Evolutionary conservation across 2,329 filamentous ascomycete genomes (phyloP).

Genomic region (Cyphellophora europaea): DNA sequence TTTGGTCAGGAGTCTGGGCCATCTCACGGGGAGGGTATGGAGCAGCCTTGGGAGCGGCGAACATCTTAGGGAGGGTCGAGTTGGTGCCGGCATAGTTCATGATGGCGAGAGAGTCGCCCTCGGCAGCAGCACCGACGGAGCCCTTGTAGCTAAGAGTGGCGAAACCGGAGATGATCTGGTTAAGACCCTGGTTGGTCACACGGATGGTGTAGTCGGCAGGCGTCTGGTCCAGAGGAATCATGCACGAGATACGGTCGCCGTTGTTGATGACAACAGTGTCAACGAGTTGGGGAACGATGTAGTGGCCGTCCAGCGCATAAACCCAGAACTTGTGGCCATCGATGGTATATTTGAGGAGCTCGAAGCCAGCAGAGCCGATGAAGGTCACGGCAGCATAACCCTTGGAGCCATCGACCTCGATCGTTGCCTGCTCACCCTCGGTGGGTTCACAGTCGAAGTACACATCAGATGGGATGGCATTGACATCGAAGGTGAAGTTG

Average conservation of each 20-base stretch:
- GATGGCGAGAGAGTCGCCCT: slow-evolving; percentile 29
- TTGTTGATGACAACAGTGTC: slow-evolving; percentile 26
- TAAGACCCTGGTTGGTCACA: slow-evolving; percentile 36
- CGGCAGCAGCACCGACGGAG: slow-evolving; percentile 13
- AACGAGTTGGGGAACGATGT: slow-evolving; percentile 30
- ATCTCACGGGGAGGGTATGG: slow-evolving; percentile 42
- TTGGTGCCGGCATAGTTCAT: slow-evolving; percentile 45
- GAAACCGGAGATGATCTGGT: slow-evolving; percentile 47
- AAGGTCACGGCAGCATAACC: slow-evolving; percentile 31
- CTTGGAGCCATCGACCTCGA: slow-evolving; percentile 23
- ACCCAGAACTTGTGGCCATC: slow-evolving; percentile 36
- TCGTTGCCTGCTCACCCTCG: slow-evolving; percentile 9
- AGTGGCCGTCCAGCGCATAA: slow-evolving; percentile 35
- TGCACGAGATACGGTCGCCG: slow-evolving; percentile 31
- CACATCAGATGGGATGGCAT: slow-evolving; percentile 32
- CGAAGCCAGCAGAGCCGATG: slow-evolving; percentile 26
- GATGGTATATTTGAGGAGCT: slow-evolving; percentile 29
- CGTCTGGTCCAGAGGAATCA: slow-evolving; percentile 31
- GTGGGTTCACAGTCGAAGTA: slow-evolving; percentile 27
- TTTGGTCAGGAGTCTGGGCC: slow-evolving; percentile 34
- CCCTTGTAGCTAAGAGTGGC: slow-evolving; percentile 38
- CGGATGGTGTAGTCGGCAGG: slow-evolving; percentile 35
- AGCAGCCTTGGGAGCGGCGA: slow-evolving; percentile 33
- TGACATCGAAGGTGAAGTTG: slow-evolving; percentile 30
- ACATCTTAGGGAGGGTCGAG: slow-evolving; percentile 28